phyloP scores from a whole-genome alignment of 495 filamentous ascomycete species.

The Aspergillus heteromorphus region DNA sequence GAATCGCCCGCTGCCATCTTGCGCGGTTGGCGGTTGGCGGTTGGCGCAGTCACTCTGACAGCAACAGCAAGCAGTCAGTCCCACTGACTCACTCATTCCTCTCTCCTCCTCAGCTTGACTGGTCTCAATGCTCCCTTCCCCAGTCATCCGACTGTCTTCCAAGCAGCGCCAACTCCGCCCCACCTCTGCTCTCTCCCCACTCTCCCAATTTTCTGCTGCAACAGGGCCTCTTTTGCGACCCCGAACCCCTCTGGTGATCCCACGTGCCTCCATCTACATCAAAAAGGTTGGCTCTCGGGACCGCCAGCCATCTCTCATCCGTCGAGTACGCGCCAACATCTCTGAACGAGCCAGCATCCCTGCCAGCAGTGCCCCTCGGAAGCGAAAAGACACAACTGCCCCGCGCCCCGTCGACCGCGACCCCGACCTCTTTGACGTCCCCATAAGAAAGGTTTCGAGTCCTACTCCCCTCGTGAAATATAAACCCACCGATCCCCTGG shows the following conservation, averaged over 20 bases:
- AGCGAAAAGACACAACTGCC: constrained; percentile 26
- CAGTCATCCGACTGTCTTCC: not conserved
- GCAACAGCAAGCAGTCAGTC: too few species aligned
- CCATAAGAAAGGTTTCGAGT: too few species aligned
- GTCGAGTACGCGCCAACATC: constrained; percentile 14
- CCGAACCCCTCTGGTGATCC: not conserved
- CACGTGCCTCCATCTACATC: not conserved
- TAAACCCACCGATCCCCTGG: constrained; percentile 11
- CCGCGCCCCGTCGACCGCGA: too few species aligned
- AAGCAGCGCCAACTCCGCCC: not conserved
- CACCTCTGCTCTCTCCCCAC: constrained; percentile 1
- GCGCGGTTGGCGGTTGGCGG: too few species aligned
- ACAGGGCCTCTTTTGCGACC: not conserved
- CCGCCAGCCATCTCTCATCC: constrained; percentile 26
- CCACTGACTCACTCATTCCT: not conserved
- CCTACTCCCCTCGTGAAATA: too few species aligned
- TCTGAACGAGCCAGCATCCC: constrained; percentile 21
- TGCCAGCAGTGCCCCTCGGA: too few species aligned
- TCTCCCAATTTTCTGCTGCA: constrained; percentile 1
- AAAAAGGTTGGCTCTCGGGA: not conserved
- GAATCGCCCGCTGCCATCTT: too few species aligned
- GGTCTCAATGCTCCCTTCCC: not conserved
- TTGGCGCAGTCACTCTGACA: not conserved
- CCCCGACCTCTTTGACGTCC: too few species aligned
- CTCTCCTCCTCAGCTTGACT: constrained; percentile 13